Base-by-base conservation (phyloP, 176 grass and related monocot genomes). In the Eleusine indica region DNA sequence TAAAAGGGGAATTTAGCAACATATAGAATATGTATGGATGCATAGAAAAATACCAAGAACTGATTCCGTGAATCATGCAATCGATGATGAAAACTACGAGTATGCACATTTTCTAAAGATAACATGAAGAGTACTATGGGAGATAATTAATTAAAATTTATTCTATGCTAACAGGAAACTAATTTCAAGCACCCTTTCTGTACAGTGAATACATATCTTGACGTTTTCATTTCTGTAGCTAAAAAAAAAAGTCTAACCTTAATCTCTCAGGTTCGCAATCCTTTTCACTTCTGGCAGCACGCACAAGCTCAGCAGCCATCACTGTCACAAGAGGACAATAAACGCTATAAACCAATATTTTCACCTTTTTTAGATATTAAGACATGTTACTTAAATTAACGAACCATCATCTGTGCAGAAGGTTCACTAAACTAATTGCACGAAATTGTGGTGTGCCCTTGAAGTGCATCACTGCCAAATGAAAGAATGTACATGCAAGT, bases 291-390 rank as follows among this genome's bases (percentile, higher is more conserved):
- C 89, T 86, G 11, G 89, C 85, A 63, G 68, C 64, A 79, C 17
- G 70, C 47, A 93, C 96, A 78, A 98, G 91, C 70, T 98, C 92
- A 28, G 92, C 90, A 72, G 92, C 90, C 95, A 97, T 97, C 49
- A 97, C 91, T 94, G 85, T 82, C 68, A 64, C 9, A 40, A 79
- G 13, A 71, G 73, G 69, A 69, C 2, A 77, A 48, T 76, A 71
- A 89, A 35, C 10, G 32, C 35, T 75, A 8, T 60, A 72, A 54
- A 60, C 35, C 1, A 80, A 54, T 46, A 79, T 60, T 38, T 38
- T 41, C 16, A 35, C 14, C 12, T 66, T 13, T 35, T 71, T 42
- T 65, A 39, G 49, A 37, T 38, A 70, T 58, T 64, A 4, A 4
- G 6, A 13, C 40, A 22, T 58, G 11, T 35, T 25, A 25, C 25